Base-by-base conservation (phyloP, 805 yeast genomes). In the Monosporozyma solicola region DNA sequence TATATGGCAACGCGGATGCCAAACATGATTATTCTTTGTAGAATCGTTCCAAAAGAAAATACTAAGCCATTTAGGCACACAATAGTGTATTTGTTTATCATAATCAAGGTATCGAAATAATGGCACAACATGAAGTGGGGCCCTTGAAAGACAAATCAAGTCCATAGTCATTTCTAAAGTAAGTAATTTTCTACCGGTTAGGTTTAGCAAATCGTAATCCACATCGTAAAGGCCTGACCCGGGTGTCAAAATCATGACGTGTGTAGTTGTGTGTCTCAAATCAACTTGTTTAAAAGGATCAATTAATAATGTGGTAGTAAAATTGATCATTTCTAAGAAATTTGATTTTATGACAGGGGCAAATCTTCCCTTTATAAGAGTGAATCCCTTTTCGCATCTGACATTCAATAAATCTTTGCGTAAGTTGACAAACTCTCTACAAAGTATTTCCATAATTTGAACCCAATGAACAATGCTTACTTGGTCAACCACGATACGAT, bases 41-140 rank as follows among this genome's bases (percentile, higher is more conserved):
- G 69, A 64, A 49, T 85, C 87, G 51, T 79, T 81, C 87, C 95
- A 94, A 63, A 86, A 94, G 0, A 96, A 90, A 13, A 91, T 85
- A 65, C 95, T 97, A 61, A 94, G 80, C 97, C 99, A 94, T 48
- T 87, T 85, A 1, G 99, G 99, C 10, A 90, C 85, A 65, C 95
- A 85, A 63, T 87, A 87, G 43, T 79, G 77, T 11, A 84, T 65
- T 31, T 72, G 71, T 16, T 76, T 73, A 41, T 74, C 73, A 44
- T 70, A 64, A 57, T 82, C 84, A 54, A 80, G 68, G 62, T 82
- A 87, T 51, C 97, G 69, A 59, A 95, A 86, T 37, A 94, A 68
- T 0, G 99, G 99, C 1, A 94, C 94, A 3, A 87, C 82, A 66
- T 94, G 98, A 43, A 94, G 68, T 0, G 99, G 98, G 0, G 95